Base-by-base conservation (phyloP, 169 alveolate species). In the Hepatocystis sp. region DNA sequence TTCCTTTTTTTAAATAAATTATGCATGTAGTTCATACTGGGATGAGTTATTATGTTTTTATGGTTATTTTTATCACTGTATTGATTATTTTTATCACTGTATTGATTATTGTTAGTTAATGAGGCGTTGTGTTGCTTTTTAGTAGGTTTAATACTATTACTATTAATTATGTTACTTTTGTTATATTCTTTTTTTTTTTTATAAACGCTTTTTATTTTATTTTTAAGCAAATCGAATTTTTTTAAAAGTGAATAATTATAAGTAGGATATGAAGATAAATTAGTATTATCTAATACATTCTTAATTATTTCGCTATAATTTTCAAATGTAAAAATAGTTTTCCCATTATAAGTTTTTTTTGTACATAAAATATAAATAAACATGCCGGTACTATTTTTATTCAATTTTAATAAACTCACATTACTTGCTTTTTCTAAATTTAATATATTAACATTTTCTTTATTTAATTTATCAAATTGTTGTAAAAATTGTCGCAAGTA, bases 251-350 rank as follows among this genome's bases (percentile, higher is more conserved):
- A 58, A 28, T 58, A 46, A 58, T 42, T 76, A 19, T 63, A n/a
- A 40, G 60, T 81, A 42, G 40, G 21, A 30, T 53, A 46, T 49
- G 49, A 49, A 23, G 88, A 30, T 28, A 32, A 52, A 21, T 23
- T 81, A 19, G 28, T 81, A 23, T 49, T 51, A 81, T 81, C 63
- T 40, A 81, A 51, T 39, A 81, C 34, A 10, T 49, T 64, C 36
- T 46, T 63, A 34, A 81, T 81, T 25, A 81, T 15, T 23, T 81
- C 67, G 34, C 63, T 60, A 55, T 81, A 81, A 64, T 49, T 63
- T 27, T 81, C 89, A 42, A 81, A 81, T 13, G 53, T 47, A 21
- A 61, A 64, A 13, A 81, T 64, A n/a, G 89, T 81, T 53, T 81
- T 81, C 28, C 89, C 89, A 44, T 81, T 81, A 21, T 63, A 63